Conservation (phyloP, 2,329 filamentous ascomycete species). For the Alternaria sp. region DNA sequence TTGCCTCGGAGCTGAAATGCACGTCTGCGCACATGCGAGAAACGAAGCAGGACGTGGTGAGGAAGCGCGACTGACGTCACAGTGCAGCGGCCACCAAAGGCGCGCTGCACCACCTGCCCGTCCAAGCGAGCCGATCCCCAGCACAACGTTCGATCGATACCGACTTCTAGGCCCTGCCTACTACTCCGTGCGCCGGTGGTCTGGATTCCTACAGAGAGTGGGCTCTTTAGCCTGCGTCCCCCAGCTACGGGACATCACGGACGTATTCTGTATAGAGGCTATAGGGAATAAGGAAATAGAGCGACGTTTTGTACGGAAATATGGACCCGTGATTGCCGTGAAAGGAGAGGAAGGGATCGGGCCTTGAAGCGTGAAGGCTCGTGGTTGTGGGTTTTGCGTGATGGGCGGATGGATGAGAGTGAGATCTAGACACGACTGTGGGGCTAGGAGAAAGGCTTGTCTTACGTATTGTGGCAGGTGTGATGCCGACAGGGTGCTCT, state of each 20-base stretch:
- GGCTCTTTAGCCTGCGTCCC: not conserved
- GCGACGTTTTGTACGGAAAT: not conserved
- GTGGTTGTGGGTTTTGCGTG: not conserved
- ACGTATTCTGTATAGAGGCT: not conserved
- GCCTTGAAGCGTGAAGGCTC: not conserved
- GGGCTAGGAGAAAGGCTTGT: conserved; percentile 1
- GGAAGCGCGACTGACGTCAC: conserved; percentile 17
- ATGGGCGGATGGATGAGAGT: not conserved
- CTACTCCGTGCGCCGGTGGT: not conserved
- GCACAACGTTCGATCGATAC: conserved; percentile 17
- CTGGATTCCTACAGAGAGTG: not conserved
- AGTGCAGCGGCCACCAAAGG: conserved; percentile 18
- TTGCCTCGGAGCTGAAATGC: not conserved
- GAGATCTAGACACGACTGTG: conserved; percentile 11
- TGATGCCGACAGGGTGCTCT: not conserved
- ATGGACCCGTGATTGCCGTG: conserved; percentile 2
- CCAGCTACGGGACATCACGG: not conserved
- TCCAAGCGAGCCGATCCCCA: conserved; percentile 11
- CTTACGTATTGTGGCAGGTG: conserved; percentile 5
- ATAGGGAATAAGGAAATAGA: conserved; percentile 5
- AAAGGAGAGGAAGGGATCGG: not conserved
- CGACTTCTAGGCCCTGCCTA: not conserved
- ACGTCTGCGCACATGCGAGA: not conserved
- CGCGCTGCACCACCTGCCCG: conserved; percentile 4
- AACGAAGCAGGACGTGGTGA: not conserved